Evolutionary conservation across 2,329 filamentous ascomycete genomes (phyloP).

Genomic region (Ilyonectria robusta): DNA sequence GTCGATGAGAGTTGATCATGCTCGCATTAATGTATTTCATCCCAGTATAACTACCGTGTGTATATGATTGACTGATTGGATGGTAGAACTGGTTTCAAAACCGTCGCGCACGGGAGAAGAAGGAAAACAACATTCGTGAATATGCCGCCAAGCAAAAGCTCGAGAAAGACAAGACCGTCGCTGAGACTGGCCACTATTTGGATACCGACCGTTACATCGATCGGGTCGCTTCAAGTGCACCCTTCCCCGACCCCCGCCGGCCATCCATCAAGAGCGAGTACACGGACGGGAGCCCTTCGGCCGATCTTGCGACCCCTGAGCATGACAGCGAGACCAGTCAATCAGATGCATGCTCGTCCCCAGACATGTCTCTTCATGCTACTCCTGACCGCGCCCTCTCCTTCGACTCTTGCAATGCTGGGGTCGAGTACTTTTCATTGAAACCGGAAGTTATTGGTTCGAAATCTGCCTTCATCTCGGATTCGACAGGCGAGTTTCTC

Average conservation of each 20-base stretch:
- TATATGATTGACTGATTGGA: constrained; percentile 48
- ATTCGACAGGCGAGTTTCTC: constrained; percentile 20
- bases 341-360: constrained; percentile 45
- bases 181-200: constrained; percentile 45
- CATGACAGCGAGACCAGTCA: constrained; percentile 49
- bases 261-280: constrained; percentile 26
- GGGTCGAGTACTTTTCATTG: constrained; percentile 19
- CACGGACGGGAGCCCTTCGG: constrained; percentile 18
- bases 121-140: constrained; percentile 68
- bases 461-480: constrained; percentile 4
- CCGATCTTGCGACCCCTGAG: constrained; percentile 38
- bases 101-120: constrained; percentile 75
- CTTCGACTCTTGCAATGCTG: constrained; percentile 18
- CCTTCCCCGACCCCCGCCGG: constrained; percentile 52
- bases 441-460: constrained; percentile 5
- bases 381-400: constrained; percentile 38
- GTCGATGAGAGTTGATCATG: constrained; percentile 73
- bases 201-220: constrained; percentile 52
- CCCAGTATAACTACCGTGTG: background rate
- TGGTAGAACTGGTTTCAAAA: constrained; percentile 79
- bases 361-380: constrained; percentile 36
- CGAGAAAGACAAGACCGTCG: constrained; percentile 52
- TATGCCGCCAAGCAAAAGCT: constrained; percentile 56
- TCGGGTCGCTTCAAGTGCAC: constrained; percentile 58
- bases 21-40: constrained; percentile 72